phyloP scores from a whole-genome alignment of 148 eudicot species.

The Vaccinium myrtillus region DNA sequence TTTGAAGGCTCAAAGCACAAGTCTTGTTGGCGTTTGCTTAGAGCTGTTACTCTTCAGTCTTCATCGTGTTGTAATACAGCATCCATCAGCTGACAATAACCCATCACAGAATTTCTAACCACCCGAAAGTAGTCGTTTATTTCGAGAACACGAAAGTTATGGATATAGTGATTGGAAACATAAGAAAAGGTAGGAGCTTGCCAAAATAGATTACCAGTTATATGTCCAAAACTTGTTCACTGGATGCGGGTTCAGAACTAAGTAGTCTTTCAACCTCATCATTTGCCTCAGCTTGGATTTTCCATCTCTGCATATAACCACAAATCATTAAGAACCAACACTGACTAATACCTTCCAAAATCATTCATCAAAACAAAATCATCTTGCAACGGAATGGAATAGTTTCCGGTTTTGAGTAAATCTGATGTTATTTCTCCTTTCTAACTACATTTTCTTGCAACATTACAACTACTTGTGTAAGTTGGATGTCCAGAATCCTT shows the following conservation, averaged over 20 bases:
- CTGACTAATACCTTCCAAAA: not conserved
- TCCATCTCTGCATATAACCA: constrained; percentile 21
- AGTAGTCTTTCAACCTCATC: constrained; percentile 32
- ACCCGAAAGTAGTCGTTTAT: not conserved
- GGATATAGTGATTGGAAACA: not conserved
- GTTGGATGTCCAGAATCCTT: constrained; percentile 7
- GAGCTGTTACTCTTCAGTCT: not conserved
- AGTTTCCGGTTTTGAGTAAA: constrained; percentile 1
- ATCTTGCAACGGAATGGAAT: not conserved
- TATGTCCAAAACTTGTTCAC: constrained; percentile 13
- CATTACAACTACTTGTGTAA: not conserved
- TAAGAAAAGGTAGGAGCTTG: not conserved
- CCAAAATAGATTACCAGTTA: not conserved
- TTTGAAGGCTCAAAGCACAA: not conserved
- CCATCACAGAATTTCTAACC: not conserved
- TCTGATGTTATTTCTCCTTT: not conserved
- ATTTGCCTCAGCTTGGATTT: constrained; percentile 24
- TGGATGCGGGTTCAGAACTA: constrained; percentile 16
- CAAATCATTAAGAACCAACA: not conserved
- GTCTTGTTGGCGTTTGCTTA: not conserved
- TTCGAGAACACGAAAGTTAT: not conserved
- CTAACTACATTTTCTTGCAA: not conserved
- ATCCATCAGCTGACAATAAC: not conserved
- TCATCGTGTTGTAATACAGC: not conserved
- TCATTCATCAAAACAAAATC: not conserved